These are phyloP conservation scores for Cinnamomum micranthum DNA, from an alignment of 164 flowering plant genomes.

Conservation along the genomic window DNA sequence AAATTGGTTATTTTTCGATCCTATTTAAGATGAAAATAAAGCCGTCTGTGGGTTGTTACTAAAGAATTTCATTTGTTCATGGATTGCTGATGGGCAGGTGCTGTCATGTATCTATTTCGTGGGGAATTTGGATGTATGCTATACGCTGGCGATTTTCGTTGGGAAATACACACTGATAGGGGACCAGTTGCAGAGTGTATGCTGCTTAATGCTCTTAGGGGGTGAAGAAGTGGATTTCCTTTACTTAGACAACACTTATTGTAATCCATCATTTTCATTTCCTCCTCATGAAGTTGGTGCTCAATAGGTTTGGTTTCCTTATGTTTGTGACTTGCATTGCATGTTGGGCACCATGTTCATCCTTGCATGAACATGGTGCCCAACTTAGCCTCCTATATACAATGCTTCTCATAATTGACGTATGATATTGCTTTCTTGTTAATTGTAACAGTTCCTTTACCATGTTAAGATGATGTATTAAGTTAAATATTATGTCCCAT, in stretches of 20 bases:
- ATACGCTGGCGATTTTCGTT: slow-evolving; percentile 72
- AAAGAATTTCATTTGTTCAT: not conserved
- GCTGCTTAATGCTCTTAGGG: slow-evolving; percentile 53
- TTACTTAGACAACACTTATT: slow-evolving; percentile 80
- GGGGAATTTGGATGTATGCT: slow-evolving; percentile 74
- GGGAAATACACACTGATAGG: slow-evolving; percentile 32
- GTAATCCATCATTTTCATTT: slow-evolving; percentile 17
- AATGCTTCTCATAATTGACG: no score
- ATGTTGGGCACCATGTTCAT: no score
- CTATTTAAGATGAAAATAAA: not conserved
- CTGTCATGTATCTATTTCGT: slow-evolving; percentile 40
- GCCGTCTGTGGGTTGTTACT: not conserved
- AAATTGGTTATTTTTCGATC: not conserved
- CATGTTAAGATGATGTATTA: no score
- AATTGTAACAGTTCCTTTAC: no score
- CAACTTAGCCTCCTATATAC: no score
- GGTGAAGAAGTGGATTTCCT: slow-evolving; percentile 47
- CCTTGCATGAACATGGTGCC: no score
- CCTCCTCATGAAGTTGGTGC: no score
- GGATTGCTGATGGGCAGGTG: slow-evolving; percentile 24
- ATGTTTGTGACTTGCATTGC: no score
- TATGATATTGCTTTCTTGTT: no score
- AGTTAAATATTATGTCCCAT: no score
- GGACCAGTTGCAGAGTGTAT: slow-evolving; percentile 35
- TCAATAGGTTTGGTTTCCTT: no score